phyloP scores from a whole-genome alignment of 345 rosid genomes.

The Hypericum androsaemum region DNA sequence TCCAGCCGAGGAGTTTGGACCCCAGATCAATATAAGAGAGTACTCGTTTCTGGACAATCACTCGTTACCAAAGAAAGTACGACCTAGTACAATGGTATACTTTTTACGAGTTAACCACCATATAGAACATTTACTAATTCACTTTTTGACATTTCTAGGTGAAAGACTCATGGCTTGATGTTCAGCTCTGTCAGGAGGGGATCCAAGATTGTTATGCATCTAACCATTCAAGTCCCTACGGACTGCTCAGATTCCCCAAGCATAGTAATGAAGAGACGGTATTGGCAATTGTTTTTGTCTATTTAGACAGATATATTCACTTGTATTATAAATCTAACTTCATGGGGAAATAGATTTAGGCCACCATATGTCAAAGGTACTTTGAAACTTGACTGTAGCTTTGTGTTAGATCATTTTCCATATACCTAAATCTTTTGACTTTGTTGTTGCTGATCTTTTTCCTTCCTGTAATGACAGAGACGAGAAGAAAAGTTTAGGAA shows the following conservation, averaged over 20 bases:
- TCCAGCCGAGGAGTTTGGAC: slow-evolving; percentile 84
- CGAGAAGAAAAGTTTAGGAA: slow-evolving; percentile 65
- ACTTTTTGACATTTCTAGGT: slow-evolving; percentile 42
- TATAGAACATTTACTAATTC: not conserved
- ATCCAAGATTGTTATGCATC: slow-evolving; percentile 44
- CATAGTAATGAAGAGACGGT: slow-evolving; percentile 80
- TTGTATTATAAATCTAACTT: not conserved
- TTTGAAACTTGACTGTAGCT: too few species aligned
- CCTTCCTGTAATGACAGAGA: slow-evolving; percentile 26
- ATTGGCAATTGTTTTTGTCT: slow-evolving; percentile 13
- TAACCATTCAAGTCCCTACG: slow-evolving; percentile 35
- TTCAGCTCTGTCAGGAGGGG: slow-evolving; percentile 78
- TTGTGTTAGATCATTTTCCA: not conserved
- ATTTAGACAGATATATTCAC: not conserved
- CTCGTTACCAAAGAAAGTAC: slow-evolving; percentile 62
- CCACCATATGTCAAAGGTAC: too few species aligned
- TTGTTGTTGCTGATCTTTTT: slow-evolving; percentile 8
- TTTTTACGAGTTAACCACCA: not conserved
- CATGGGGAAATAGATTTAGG: not conserved
- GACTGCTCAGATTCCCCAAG: slow-evolving; percentile 64
- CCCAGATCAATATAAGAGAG: slow-evolving; percentile 64
- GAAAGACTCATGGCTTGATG: slow-evolving; percentile 85
- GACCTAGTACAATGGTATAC: not conserved
- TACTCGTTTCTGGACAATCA: slow-evolving; percentile 82
- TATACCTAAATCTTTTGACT: too few species aligned